These are phyloP conservation scores for Sonneratia caseolaris DNA, from an alignment of 345 rosid species.

Conservation along the genomic window DNA sequence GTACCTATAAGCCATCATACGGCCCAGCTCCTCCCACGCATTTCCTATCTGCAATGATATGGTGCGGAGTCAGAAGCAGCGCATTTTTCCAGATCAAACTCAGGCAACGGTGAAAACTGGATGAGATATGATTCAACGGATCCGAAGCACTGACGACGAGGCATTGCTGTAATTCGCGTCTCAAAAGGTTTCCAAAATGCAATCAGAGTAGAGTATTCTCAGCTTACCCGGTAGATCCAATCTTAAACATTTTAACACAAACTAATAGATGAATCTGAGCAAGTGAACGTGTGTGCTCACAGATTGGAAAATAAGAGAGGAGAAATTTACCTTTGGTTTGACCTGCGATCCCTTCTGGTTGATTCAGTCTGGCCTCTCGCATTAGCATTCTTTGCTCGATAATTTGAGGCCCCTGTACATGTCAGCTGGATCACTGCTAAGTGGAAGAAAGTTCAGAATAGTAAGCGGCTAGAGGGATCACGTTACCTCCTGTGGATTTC, in stretches of 20 bases:
- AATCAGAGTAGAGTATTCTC: background rate
- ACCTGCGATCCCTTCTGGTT: slow-evolving; percentile 19
- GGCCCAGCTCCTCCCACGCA: no score
- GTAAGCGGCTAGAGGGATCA: background rate
- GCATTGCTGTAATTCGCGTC: no score
- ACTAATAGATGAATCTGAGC: background rate
- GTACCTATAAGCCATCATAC: no score
- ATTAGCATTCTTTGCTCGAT: slow-evolving; percentile 17
- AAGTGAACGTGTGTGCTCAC: background rate
- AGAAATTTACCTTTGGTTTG: slow-evolving; percentile 21
- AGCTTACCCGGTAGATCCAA: background rate
- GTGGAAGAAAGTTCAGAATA: background rate
- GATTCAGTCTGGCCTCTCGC: slow-evolving; percentile 8
- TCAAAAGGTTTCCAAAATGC: background rate
- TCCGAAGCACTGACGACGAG: no score
- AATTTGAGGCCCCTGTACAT: background rate
- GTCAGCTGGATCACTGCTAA: background rate
- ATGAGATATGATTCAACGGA: no score
- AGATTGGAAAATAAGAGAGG: background rate
- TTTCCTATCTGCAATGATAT: no score
- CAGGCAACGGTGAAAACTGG: no score
- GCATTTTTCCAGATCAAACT: no score
- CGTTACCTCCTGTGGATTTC: slow-evolving; percentile 27
- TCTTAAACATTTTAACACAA: background rate
- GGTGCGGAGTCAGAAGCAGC: no score